Evolutionary conservation across 768 basidiomycete genomes (phyloP), one percentile per base, ranked within the genome.

Genomic region (Lactarius sanguifluus): DNA sequence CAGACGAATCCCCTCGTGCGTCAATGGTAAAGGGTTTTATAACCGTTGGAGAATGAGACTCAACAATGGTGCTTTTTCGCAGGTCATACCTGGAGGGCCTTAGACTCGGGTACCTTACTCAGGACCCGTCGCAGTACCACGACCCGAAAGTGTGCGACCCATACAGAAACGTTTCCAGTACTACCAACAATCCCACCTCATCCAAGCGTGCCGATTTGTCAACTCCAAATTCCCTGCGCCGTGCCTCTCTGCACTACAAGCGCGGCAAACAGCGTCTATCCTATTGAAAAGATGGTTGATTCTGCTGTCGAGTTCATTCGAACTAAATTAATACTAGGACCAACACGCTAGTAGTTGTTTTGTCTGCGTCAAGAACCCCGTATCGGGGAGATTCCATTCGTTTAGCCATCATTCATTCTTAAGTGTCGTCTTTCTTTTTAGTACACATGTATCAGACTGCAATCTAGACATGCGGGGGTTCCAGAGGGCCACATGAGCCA

Each of bases 31-130:
- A 30, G 80, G 75, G 9, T 54, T 38, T 23, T 38, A 13, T 30
- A 12, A 16, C 6, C 10, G 9, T 12, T 30, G 2, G 18, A 40
- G 34, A 45, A 20, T 9, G 59, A 54, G 47, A 41, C 50, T 34
- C 9, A 50, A 43, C 12, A 43, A 40, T 25, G 52, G 28, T n/a
- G 20, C 30, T 41, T 55, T 10, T n/a, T 30, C 50, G 6, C 67
- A 90, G 90, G 90, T 89, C 89, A 1, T 92, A 92, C 72, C 73
- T 85, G 36, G 84, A 89, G 58, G 90, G 84, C 20, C 73, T 89
- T 15, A 64, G 76, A 23, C 74, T 78, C 7, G 88, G 88, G 1
- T 90, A 81, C 76, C 76, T 92, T 32, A 91, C 88, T 0, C 64
- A 78, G 65, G 83, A 92, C 72, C 90, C 90, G 3, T 79, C 87